Evolutionary conservation across 129 eudicot genomes (phyloP).

Genomic region (Calendula officinalis): DNA sequence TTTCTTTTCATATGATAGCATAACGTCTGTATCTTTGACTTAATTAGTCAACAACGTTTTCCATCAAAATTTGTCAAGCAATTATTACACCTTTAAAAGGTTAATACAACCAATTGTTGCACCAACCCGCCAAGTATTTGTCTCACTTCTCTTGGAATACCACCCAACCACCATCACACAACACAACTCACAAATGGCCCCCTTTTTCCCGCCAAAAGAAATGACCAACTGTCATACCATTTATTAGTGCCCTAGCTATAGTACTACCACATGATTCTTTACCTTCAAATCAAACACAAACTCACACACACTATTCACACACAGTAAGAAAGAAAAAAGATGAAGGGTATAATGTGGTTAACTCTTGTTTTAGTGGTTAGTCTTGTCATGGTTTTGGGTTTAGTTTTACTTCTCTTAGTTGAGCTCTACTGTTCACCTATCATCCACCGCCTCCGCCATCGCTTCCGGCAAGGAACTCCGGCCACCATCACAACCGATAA

Average conservation of each 20-base stretch:
- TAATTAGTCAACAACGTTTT: too few relatives aligned
- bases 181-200: conserved; percentile 2
- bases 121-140: conserved; percentile 1
- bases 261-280: conserved; percentile 24
- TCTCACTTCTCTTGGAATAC: conserved; percentile 10
- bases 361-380: conserved; percentile 48
- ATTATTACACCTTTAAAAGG: background rate
- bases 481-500: background rate
- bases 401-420: conserved; percentile 61
- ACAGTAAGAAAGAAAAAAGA: conserved; percentile 15
- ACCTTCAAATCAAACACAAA: conserved; percentile 22
- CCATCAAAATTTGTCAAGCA: background rate
- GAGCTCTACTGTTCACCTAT: conserved; percentile 70
- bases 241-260: conserved; percentile 18
- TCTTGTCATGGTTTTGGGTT: conserved; percentile 54
- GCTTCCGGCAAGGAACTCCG: conserved; percentile 7
- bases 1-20: background rate
- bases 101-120: background rate
- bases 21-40: background rate
- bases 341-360: conserved; percentile 72
- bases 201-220: conserved; percentile 43
- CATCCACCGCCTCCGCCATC: conserved; percentile 30
- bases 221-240: conserved; percentile 19
- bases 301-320: background rate
- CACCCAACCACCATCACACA: background rate